These are phyloP conservation scores for Candida anutae DNA, from an alignment of 1,139 yeast species.

Conservation along the genomic window DNA sequence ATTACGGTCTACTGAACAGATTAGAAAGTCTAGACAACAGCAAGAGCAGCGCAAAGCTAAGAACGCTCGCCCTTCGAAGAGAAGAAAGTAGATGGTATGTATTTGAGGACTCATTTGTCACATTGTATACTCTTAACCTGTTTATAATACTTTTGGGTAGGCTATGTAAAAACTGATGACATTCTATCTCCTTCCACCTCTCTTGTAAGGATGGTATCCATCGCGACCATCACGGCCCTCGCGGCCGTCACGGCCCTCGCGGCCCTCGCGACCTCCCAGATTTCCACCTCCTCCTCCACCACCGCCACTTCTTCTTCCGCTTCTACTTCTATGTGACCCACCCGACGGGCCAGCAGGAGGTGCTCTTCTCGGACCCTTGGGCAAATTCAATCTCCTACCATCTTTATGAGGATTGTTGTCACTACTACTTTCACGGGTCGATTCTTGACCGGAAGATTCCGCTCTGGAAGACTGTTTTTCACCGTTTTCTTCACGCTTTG, in stretches of 20 bases:
- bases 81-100: slow-evolving; percentile 10
- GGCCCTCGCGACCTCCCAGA: too few species aligned
- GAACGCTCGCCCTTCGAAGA: slow-evolving; percentile 69
- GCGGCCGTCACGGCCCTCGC: too few species aligned
- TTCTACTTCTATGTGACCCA: slow-evolving; percentile 16
- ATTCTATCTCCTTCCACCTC: slow-evolving; percentile 14
- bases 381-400: slow-evolving; percentile 26
- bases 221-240: too few species aligned
- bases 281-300: slow-evolving; percentile 7
- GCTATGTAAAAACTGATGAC: too few species aligned
- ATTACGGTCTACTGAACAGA: slow-evolving; percentile 61
- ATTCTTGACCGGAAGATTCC: background rate
- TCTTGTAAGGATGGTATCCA: slow-evolving; percentile 27
- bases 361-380: slow-evolving; percentile 38
- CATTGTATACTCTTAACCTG: too few species aligned
- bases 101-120: too few species aligned
- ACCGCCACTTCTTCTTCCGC: slow-evolving; percentile 15
- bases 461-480: background rate
- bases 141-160: too few species aligned
- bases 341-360: slow-evolving; percentile 34
- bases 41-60: slow-evolving; percentile 73
- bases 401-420: slow-evolving; percentile 13
- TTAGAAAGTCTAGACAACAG: slow-evolving; percentile 64
- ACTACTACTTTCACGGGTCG: slow-evolving; percentile 1
- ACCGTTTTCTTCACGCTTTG: slow-evolving; percentile 4